Conservation (phyloP, 108 stramenopile genomes). For the Aurantiochytrium sp. region DNA sequence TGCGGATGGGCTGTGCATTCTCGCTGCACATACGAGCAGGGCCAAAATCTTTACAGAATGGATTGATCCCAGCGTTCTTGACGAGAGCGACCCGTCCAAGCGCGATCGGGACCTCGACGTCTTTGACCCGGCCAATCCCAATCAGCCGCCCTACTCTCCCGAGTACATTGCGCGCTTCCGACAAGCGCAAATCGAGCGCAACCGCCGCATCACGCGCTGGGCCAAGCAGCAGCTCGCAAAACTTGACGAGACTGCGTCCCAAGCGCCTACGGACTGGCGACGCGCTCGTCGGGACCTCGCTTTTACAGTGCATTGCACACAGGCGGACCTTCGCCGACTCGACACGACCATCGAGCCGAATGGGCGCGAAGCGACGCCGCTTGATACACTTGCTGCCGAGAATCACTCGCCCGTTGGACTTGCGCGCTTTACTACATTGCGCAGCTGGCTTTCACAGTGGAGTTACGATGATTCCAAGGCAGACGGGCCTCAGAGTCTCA, state of each 20-base stretch:
- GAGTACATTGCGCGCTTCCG: background rate
- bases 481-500: background rate
- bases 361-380: background rate
- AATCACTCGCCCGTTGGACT: background rate
- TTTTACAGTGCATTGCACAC: background rate
- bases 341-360: background rate
- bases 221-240: background rate
- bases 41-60: conserved; percentile 13
- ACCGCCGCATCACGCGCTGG: background rate
- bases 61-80: background rate
- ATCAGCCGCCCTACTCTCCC: background rate
- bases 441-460: conserved; percentile 17
- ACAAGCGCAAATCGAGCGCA: background rate
- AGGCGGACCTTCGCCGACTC: background rate
- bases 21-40: background rate
- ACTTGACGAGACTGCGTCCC: background rate
- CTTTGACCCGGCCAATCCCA: background rate
- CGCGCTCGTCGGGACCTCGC: background rate
- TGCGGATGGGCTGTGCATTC: background rate
- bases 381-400: background rate
- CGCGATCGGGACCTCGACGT: background rate
- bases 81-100: conserved; percentile 5
- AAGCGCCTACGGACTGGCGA: background rate
- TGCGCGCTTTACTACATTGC: background rate
- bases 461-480: conserved; percentile 4